These are phyloP conservation scores for Paramecium sonneborni DNA, from an alignment of 73 alveolate genomes.

Conservation along the genomic window DNA sequence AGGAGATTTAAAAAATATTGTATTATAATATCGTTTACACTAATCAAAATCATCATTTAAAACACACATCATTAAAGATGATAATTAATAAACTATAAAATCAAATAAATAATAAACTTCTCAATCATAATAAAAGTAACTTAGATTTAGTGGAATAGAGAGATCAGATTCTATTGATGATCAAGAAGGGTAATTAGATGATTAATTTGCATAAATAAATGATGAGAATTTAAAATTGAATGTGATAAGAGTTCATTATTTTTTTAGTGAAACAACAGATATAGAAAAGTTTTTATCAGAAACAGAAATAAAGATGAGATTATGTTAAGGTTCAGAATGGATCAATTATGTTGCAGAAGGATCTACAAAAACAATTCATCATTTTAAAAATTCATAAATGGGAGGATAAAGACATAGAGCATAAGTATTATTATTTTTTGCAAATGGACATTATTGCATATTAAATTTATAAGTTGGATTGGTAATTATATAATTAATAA, in stretches of 20 bases:
- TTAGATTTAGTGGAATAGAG: constrained; percentile 37
- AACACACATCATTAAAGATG: constrained; percentile 37
- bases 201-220: not conserved
- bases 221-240: constrained; percentile 53
- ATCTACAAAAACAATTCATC: constrained; percentile 59
- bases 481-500: not conserved
- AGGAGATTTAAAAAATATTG: constrained; percentile 27
- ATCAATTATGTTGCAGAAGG: constrained; percentile 68
- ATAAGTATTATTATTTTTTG: constrained; percentile 59
- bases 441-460: constrained; percentile 60
- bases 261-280: constrained; percentile 75
- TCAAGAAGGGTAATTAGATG: not conserved
- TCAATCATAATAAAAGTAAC: constrained; percentile 5
- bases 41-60: constrained; percentile 58
- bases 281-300: constrained; percentile 67
- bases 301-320: constrained; percentile 80
- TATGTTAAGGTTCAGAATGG: constrained; percentile 84
- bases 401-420: constrained; percentile 65
- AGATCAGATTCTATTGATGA: not conserved
- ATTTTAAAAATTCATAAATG: constrained; percentile 55
- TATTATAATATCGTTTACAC: constrained; percentile 50
- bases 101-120: not conserved
- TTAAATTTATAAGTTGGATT: constrained; percentile 64
- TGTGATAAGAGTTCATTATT: constrained; percentile 79
- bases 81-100: not conserved